These are phyloP conservation scores for Biscogniauxia mediterranea DNA, from an alignment of 2,329 filamentous ascomycete genomes.

Conservation along the genomic window DNA sequence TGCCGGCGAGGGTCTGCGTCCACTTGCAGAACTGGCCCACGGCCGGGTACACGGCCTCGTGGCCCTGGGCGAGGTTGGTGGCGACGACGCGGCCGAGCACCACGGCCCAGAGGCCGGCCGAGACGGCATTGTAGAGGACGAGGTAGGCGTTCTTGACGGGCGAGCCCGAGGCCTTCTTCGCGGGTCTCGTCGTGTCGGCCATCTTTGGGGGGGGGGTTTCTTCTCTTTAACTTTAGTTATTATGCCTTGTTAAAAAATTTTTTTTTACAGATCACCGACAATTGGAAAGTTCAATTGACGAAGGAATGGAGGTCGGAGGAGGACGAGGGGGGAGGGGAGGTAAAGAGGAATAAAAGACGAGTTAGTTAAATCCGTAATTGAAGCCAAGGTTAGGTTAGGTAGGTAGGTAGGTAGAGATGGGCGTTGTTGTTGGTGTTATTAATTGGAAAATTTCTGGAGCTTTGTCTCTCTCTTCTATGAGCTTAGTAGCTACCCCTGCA, in stretches of 20 bases:
- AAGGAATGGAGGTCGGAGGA: no score
- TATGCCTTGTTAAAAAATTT: no score
- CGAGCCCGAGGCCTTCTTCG: constrained; percentile 38
- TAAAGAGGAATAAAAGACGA: no score
- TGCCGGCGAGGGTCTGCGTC: constrained; percentile 78
- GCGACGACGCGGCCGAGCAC: constrained; percentile 68
- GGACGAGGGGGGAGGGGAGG: no score
- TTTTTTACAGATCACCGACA: no score
- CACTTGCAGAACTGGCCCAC: constrained; percentile 68
- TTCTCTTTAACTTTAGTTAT: neutral
- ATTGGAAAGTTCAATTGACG: no score
- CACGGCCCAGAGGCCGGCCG: constrained; percentile 72
- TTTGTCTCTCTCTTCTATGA: no score
- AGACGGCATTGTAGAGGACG: constrained; percentile 79
- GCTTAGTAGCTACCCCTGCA: neutral
- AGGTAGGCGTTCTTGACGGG: constrained; percentile 67
- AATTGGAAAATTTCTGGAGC: no score
- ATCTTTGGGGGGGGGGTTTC: constrained; percentile 12
- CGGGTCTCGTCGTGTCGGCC: constrained; percentile 20
- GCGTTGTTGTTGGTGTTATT: no score
- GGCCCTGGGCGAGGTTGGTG: constrained; percentile 53
- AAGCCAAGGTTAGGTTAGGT: no score
- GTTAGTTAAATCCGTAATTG: no score
- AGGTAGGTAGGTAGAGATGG: no score
- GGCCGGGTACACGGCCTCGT: constrained; percentile 57